Percentiles rank a stretch among this genome's conserved stretches.
phyloP scores from a whole-genome alignment of 805 yeast species.

The Tanozyma kutaoensis region DNA sequence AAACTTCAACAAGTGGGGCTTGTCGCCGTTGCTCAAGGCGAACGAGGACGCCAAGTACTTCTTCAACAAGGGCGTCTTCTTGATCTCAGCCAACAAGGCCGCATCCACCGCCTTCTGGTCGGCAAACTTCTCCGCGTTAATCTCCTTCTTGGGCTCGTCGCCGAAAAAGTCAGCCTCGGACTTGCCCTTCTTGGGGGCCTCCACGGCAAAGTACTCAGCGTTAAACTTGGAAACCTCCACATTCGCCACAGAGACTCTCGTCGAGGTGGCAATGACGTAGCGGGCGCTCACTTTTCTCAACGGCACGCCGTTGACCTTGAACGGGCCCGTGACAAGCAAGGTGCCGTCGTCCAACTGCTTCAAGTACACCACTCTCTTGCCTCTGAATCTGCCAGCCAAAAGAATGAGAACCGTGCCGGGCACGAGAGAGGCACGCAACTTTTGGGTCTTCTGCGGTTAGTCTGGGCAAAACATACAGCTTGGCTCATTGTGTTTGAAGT shows the following conservation, averaged over 20 bases:
- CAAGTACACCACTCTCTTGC: slow-evolving; percentile 98
- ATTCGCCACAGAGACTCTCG: slow-evolving; percentile 67
- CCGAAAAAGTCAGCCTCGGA: slow-evolving; percentile 89
- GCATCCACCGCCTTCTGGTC: slow-evolving; percentile 96
- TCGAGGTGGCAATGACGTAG: slow-evolving; percentile 97
- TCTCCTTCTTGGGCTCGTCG: slow-evolving; percentile 71
- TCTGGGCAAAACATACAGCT: too few relatives aligned
- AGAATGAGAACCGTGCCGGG: slow-evolving; percentile 97
- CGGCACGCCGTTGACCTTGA: slow-evolving; percentile 99
- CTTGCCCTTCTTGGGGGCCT: slow-evolving; percentile 68
- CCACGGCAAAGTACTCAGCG: slow-evolving; percentile 94
- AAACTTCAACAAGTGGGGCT: slow-evolving; percentile 95
- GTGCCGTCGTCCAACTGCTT: slow-evolving; percentile 97
- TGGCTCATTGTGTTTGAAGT: too few relatives aligned
- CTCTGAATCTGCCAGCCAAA: slow-evolving; percentile 99
- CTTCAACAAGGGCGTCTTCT: slow-evolving; percentile 93
- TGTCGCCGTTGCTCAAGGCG: slow-evolving; percentile 97
- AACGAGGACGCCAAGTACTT: slow-evolving; percentile 92
- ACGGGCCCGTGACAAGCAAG: slow-evolving; percentile 93
- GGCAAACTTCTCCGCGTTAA: slow-evolving; percentile 86
- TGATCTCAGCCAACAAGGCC: slow-evolving; percentile 84
- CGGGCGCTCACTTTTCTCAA: slow-evolving; percentile 98
- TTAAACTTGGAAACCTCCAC: slow-evolving; percentile 85
- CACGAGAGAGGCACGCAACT: slow-evolving; percentile 87
- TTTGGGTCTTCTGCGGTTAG: too few relatives aligned